These are phyloP conservation scores for Aquilaria yunnanensis DNA, from an alignment of 345 rosid species.

Conservation along the genomic window DNA sequence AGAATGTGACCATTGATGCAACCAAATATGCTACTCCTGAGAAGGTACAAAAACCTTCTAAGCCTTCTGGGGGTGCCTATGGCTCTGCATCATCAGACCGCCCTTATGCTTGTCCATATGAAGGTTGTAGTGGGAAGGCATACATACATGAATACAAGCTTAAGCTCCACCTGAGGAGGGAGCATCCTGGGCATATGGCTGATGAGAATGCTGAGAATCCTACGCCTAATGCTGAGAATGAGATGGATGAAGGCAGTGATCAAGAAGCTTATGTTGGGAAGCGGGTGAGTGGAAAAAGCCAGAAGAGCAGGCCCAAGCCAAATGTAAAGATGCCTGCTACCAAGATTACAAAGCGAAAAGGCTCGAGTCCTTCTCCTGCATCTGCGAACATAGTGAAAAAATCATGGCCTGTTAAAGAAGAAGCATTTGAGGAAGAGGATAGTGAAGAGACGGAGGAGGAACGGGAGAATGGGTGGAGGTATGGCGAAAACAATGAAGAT, in stretches of 20 bases:
- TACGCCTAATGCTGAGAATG: conserved; percentile 44
- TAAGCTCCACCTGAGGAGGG: conserved; percentile 87
- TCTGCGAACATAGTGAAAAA: conserved; percentile 39
- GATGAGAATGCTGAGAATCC: conserved; percentile 68
- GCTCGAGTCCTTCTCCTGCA: conserved; percentile 51
- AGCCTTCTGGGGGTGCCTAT: conserved; percentile 46
- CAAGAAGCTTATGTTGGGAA: conserved; percentile 63
- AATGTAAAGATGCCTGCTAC: conserved; percentile 61
- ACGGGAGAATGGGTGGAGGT: conserved; percentile 79
- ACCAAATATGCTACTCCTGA: conserved; percentile 72
- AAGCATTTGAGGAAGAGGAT: conserved; percentile 65
- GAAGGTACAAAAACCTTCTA: conserved; percentile 50
- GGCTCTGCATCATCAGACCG: conserved; percentile 73
- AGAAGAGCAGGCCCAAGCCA: conserved; percentile 59
- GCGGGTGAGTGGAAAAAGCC: conserved; percentile 53
- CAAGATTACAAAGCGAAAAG: conserved; percentile 48
- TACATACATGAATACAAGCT: conserved; percentile 98
- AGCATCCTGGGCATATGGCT: conserved; percentile 75
- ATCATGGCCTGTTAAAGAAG: conserved; percentile 62
- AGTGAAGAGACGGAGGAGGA: conserved; percentile 91
- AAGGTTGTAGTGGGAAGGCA: conserved; percentile 76
- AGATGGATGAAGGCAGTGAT: conserved; percentile 80
- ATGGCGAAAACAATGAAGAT: conserved; percentile 59
- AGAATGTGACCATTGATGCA: conserved; percentile 49
- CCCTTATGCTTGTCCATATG: conserved; percentile 88